phyloP scores from a whole-genome alignment of 2,329 filamentous ascomycete genomes.

The Onygenales sp. region DNA sequence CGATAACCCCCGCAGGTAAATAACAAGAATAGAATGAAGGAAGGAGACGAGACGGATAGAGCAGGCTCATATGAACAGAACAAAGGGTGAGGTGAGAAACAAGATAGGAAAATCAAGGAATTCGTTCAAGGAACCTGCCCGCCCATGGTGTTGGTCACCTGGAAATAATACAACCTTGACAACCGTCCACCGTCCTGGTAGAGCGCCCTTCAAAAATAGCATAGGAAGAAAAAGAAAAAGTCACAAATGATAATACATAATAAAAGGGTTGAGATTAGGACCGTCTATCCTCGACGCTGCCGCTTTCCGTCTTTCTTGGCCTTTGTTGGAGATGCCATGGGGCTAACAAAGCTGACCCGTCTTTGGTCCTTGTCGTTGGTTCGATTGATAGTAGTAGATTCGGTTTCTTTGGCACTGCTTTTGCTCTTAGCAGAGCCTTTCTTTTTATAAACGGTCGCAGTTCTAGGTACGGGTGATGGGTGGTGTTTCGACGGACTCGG shows the following conservation, averaged over 20 bases:
- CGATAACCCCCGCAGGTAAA: no score
- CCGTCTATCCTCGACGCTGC: constrained; percentile 5
- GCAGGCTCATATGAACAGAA: no score
- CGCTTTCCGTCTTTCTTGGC: constrained; percentile 19
- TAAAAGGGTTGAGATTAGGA: not conserved
- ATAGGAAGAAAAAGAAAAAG: not conserved
- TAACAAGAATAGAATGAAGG: no score
- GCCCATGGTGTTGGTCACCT: no score
- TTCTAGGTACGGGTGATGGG: constrained; percentile 19
- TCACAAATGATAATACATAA: constrained; percentile 1
- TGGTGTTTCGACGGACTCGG: constrained; percentile 18
- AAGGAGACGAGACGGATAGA: no score
- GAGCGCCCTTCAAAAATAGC: not conserved
- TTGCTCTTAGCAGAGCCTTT: constrained; percentile 15
- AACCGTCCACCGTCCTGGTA: no score
- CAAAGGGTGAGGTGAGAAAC: no score
- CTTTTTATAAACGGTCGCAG: constrained; percentile 23
- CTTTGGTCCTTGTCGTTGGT: constrained; percentile 23
- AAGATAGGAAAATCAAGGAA: no score
- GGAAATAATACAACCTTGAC: no score
- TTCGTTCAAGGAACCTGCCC: no score
- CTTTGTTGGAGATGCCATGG: constrained; percentile 22
- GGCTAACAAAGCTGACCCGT: constrained; percentile 28
- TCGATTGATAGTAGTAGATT: constrained; percentile 6
- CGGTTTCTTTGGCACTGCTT: not conserved